A percentile compares a stretch with the other conserved stretches of the same genome.
Conservation (phyloP, 164 flowering plant genomes). For the Santalum album region DNA sequence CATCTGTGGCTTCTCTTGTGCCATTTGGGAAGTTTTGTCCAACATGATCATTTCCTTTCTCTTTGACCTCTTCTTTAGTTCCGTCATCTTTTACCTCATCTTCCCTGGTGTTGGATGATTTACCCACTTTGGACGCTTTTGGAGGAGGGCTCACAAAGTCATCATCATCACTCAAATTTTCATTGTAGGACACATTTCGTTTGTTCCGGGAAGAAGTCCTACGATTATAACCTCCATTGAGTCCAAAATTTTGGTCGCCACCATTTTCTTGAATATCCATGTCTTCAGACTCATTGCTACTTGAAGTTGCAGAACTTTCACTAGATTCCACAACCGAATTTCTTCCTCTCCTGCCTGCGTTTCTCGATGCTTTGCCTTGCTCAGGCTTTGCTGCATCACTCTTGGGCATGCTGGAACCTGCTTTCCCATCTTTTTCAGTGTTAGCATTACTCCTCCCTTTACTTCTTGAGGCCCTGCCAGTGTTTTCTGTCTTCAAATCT, state of each 20-base stretch:
- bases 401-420: background rate
- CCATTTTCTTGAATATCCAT: background rate
- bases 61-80: too few relatives aligned
- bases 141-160: conserved; percentile 13
- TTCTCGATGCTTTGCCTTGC: conserved; percentile 9
- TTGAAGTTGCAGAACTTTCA: conserved; percentile 9
- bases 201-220: conserved; percentile 41
- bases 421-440: background rate
- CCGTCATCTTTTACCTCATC: too few relatives aligned
- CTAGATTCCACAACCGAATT: conserved; percentile 29
- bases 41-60: too few relatives aligned
- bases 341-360: conserved; percentile 29
- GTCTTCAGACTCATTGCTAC: too few relatives aligned
- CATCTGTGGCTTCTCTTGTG: conserved; percentile 8
- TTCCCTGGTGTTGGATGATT: conserved; percentile 4
- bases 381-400: conserved; percentile 1
- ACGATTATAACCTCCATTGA: conserved; percentile 9
- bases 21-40: conserved; percentile 10
- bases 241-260: conserved; percentile 8
- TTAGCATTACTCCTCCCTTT: too few relatives aligned
- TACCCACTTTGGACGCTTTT: conserved; percentile 23
- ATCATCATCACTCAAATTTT: conserved; percentile 44
- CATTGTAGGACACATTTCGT: conserved; percentile 43
- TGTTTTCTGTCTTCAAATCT: conserved; percentile 2
- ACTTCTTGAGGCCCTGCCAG: conserved; percentile 4